Conservation (phyloP, 768 basidiomycete species). For the Psilocybe cyanescens region DNA sequence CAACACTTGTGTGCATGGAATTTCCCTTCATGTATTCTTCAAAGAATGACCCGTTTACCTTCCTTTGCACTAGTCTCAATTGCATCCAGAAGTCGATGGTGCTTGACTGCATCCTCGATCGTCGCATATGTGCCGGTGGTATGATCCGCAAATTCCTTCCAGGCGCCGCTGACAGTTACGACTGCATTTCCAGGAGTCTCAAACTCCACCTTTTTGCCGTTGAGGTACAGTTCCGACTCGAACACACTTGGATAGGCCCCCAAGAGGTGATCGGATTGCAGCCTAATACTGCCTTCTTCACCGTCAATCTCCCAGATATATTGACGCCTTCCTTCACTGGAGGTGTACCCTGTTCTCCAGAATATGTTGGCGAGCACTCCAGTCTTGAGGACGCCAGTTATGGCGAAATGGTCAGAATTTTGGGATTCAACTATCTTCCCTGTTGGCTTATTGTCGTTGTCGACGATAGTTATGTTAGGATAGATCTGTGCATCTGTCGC, state of each 20-base stretch:
- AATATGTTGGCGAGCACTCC: slow-evolving; percentile 33
- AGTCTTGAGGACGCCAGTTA: slow-evolving; percentile 31
- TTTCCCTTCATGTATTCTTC: too few relatives aligned
- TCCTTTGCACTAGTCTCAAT: slow-evolving; percentile 19
- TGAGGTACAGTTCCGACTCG: slow-evolving; percentile 19
- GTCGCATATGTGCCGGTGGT: slow-evolving; percentile 14
- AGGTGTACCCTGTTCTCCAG: slow-evolving; percentile 27
- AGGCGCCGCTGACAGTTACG: neutral
- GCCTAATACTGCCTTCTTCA: slow-evolving; percentile 29
- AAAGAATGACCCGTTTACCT: neutral
- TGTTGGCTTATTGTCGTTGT: slow-evolving; percentile 27
- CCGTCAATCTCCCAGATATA: slow-evolving; percentile 40
- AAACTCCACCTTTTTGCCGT: slow-evolving; percentile 21
- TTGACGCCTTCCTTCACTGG: slow-evolving; percentile 24
- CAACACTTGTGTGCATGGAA: too few relatives aligned
- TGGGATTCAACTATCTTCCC: slow-evolving; percentile 23
- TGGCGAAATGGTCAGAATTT: slow-evolving; percentile 30
- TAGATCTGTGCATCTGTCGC: slow-evolving; percentile 30
- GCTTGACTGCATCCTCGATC: slow-evolving; percentile 26
- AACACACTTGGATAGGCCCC: slow-evolving; percentile 1
- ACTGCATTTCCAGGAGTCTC: slow-evolving; percentile 5
- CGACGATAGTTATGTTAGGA: slow-evolving; percentile 11
- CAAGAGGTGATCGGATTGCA: slow-evolving; percentile 9
- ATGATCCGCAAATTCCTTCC: slow-evolving; percentile 20
- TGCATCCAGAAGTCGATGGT: slow-evolving; percentile 17